Evolutionary conservation across 2,329 filamentous ascomycete species (phyloP).

Genomic region (Lasiodiplodia sp.): DNA sequence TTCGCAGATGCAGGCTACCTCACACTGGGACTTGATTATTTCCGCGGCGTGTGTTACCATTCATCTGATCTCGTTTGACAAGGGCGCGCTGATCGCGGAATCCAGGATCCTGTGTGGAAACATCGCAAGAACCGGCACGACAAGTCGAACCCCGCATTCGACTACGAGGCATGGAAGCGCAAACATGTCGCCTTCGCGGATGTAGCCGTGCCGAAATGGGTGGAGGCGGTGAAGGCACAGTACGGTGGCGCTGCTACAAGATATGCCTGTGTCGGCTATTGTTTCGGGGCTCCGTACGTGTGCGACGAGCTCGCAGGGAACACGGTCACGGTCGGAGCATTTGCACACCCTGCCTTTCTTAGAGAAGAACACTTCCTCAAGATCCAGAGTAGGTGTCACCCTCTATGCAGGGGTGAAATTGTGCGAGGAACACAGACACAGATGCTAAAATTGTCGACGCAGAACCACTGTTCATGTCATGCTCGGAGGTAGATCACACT

Average conservation of each 20-base stretch:
- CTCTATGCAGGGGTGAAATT: too few species aligned
- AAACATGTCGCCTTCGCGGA: slow-evolving; percentile 56
- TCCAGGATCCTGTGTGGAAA: slow-evolving; percentile 54
- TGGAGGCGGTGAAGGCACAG: slow-evolving; percentile 45
- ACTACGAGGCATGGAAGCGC: slow-evolving; percentile 57
- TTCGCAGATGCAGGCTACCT: slow-evolving; percentile 56
- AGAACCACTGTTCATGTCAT: slow-evolving; percentile 34
- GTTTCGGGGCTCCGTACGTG: slow-evolving; percentile 55
- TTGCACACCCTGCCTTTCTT: slow-evolving; percentile 60
- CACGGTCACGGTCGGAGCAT: slow-evolving; percentile 53
- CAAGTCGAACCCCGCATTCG: slow-evolving; percentile 46
- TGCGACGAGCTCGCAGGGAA: slow-evolving; percentile 50
- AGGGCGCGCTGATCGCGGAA: background rate
- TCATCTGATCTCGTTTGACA: background rate
- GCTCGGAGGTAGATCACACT: slow-evolving; percentile 55
- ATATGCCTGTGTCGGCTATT: slow-evolving; percentile 53
- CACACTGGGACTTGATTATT: slow-evolving; percentile 56
- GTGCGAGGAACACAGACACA: too few species aligned
- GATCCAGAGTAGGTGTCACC: background rate
- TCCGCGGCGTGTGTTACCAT: slow-evolving; percentile 48
- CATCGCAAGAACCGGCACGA: slow-evolving; percentile 43
- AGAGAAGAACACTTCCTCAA: slow-evolving; percentile 44
- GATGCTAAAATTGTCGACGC: too few species aligned
- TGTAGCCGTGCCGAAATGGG: slow-evolving; percentile 56
- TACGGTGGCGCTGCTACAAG: slow-evolving; percentile 47